Conservation (phyloP, 257 asterid genomes). For the Plantago major region DNA sequence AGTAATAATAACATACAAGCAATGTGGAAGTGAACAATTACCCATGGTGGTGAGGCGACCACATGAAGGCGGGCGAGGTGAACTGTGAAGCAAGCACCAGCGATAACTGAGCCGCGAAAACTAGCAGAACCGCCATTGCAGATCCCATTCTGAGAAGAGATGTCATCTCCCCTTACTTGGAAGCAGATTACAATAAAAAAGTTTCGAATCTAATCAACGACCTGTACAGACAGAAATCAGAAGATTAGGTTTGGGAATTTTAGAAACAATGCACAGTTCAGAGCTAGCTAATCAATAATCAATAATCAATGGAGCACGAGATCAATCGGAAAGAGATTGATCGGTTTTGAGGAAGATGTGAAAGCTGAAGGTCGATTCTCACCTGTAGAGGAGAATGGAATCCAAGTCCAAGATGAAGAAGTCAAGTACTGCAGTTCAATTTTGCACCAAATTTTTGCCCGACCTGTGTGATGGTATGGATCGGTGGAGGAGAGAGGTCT, state of each 20-base stretch:
- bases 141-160: constrained; percentile 26
- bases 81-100: constrained; percentile 24
- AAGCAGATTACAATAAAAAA: neutral
- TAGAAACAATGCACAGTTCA: neutral
- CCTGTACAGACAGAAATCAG: neutral
- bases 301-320: neutral
- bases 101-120: constrained; percentile 35
- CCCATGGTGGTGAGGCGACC: constrained; percentile 62
- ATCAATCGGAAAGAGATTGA: too few relatives aligned
- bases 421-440: too few relatives aligned
- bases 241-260: too few relatives aligned
- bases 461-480: too few relatives aligned
- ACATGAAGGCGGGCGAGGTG: constrained; percentile 50
- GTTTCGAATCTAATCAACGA: constrained; percentile 15
- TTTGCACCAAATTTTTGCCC: too few relatives aligned
- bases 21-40: constrained; percentile 23
- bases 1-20: neutral
- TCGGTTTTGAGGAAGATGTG: too few relatives aligned
- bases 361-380: constrained; percentile 1
- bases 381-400: constrained; percentile 13
- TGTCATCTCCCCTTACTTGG: constrained; percentile 26
- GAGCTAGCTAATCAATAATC: neutral
- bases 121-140: constrained; percentile 30
- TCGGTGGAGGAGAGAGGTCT: too few relatives aligned
- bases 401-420: constrained; percentile 1